Base-by-base conservation (phyloP, 2,329 filamentous ascomycete genomes). In the Hypoxylon rubiginosum region DNA sequence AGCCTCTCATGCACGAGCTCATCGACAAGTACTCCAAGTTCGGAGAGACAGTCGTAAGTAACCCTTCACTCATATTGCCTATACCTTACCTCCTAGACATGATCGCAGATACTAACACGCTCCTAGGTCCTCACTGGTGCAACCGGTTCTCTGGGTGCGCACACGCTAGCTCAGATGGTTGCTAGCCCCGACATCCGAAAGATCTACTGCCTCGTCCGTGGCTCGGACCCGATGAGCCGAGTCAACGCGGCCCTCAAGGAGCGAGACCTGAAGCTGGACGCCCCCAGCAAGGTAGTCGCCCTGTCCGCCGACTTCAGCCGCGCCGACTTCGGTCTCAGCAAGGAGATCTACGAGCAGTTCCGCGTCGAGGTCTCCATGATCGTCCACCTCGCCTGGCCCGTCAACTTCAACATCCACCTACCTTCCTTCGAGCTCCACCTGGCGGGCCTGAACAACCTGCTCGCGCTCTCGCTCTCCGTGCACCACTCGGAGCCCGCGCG, bases 91-190 rank as follows among this genome's bases (percentile, higher is more conserved):
- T 21, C 43, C n/a, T 11, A 19, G 26, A 34, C n/a, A 51, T 3
- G 3, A 19, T 19, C 8, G 28, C 45, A 26, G 4, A 10, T 32
- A 32, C 46, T 50, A 10, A 50, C 26, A 50, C n/a, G 32, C 6
- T 4, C 7, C n/a, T 32, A 80, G 74, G 76, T 89, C 1, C 74
- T 92, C 2, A 92, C 90, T 0, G 90, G 90, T 1, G 84, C 85
- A 0, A 92, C 90, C 0, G 90, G 90, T 0, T 89, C 88, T 2
- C 80, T 92, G 0, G 90, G 90, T 1, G 82, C 86, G 0, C 88
- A 90, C 68, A 79, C 90, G 1, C 81, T 88, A 1, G 83, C 85
- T 3, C 84, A 88, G n/a, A 82, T 92, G 11, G 84, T 86, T 1
- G 80, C 82, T 1, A 81, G 86, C 17, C 82, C 86, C 9, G 85